A percentile compares a stretch with the other conserved stretches of the same genome.
phyloP scores from a whole-genome alignment of 495 filamentous ascomycete genomes.

The Astrothelium macrocarpum region DNA sequence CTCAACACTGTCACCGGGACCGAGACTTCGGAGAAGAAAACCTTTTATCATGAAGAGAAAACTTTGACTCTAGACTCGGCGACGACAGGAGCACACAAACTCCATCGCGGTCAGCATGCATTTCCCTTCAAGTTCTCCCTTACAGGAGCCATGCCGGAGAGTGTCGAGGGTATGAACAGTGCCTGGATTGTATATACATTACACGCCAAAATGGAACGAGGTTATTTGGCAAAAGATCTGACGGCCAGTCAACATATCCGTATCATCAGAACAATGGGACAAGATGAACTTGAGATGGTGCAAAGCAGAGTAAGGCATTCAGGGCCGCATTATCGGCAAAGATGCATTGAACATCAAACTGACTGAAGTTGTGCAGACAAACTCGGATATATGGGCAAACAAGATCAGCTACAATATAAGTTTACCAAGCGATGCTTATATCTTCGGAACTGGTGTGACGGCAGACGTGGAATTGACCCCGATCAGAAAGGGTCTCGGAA shows the following conservation, averaged over 20 bases:
- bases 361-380: conserved; percentile 16
- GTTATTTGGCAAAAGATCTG: conserved; percentile 71
- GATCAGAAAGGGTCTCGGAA: conserved; percentile 72
- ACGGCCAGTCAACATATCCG: conserved; percentile 69
- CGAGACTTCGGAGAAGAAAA: conserved; percentile 25
- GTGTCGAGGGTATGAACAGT: conserved; percentile 73
- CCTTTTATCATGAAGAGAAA: conserved; percentile 25
- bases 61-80: neutral
- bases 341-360: too few species aligned
- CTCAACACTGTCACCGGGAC: conserved; percentile 21
- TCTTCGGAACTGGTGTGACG: conserved; percentile 75
- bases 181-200: conserved; percentile 78
- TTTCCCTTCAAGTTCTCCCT: conserved; percentile 60
- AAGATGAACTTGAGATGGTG: conserved; percentile 58
- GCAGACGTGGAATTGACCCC: conserved; percentile 75
- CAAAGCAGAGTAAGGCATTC: conserved; percentile 8
- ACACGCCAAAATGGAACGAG: conserved; percentile 75
- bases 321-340: too few species aligned
- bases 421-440: conserved; percentile 79
- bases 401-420: conserved; percentile 89
- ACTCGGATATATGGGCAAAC: conserved; percentile 85
- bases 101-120: conserved; percentile 46
- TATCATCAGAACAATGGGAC: conserved; percentile 76
- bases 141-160: conserved; percentile 70
- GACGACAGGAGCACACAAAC: conserved; percentile 31